Evolutionary conservation across 2,329 filamentous ascomycete genomes (phyloP), one percentile per base, ranked within the genome.

Genomic region (Pseudomassariella vexata): DNA sequence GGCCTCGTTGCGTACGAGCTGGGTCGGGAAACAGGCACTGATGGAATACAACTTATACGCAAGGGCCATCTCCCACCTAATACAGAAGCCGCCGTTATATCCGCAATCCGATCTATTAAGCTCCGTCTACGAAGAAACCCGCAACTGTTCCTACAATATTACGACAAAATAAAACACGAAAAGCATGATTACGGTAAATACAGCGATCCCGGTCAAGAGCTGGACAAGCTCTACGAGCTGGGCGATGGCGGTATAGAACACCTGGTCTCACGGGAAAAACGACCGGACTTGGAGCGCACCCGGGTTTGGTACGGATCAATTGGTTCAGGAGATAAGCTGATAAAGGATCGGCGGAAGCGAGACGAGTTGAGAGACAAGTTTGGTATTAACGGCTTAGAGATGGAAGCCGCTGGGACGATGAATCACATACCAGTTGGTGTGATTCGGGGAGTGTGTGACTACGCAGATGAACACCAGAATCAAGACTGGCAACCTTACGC

Each of bases 401-500:
- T 56, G 48, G 55, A 53, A 35, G 53, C 46, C 2, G 52, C 52
- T 1, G 56, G 55, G 0, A 49, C 39, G 1, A 54, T 57, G 51
- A 55, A 57, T 12, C 38, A 36, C 4, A 50, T 60, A 16, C 49
- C 54, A 0, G 51, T 52, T 1, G 49, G 47, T 0, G 53, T 59
- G 1, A 48, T 61, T 5, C 45, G 50, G 17, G 55, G 53, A 0
- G 53, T 54, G 5, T 59, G 53, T 28, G 51, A 60, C 30, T 60
- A 61, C 17, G 53, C 34, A 1, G 54, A 59, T 28, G 28, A 38
- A 15, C 45, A 52, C 14, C 57, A 59, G 25, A 57, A 53, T 20
- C 50, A 56, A 20, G 34, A 45, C 1, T 60, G 55, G 57, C 51
- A 58, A 11, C 50, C 49, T 1, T 60, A 56, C 32, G 56, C 57